phyloP scores from a whole-genome alignment of 2,329 filamentous ascomycete species.

The Penicillium palitans region DNA sequence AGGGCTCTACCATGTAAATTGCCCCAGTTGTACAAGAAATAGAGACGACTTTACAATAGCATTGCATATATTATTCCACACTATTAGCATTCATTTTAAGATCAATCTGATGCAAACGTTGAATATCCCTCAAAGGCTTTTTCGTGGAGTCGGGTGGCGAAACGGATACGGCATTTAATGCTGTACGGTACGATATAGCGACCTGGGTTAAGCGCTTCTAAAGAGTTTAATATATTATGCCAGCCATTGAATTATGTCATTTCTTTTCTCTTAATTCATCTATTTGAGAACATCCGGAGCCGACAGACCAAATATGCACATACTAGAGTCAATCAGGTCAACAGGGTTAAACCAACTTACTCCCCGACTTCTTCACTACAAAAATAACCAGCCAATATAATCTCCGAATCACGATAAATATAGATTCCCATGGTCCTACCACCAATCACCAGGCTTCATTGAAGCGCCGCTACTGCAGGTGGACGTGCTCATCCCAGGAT shows the following conservation, averaged over 20 bases:
- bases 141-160: neutral
- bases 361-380: conserved; percentile 7
- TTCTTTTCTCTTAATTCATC: neutral
- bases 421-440: neutral
- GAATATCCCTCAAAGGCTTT: neutral
- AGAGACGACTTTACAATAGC: neutral
- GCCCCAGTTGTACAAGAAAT: neutral
- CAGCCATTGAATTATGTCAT: neutral
- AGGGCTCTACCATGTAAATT: conserved; percentile 13
- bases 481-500: conserved; percentile 17
- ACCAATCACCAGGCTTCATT: conserved; percentile 17
- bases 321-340: neutral
- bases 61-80: neutral
- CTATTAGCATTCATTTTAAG: neutral
- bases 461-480: conserved; percentile 26
- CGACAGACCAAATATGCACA: conserved; percentile 1
- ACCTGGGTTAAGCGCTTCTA: neutral
- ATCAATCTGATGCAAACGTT: neutral
- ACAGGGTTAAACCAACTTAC: neutral
- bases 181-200: neutral
- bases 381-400: conserved; percentile 6
- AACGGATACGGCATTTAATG: neutral
- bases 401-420: conserved; percentile 4
- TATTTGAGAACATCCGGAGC: neutral
- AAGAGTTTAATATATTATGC: neutral